Conservation (phyloP, 495 filamentous ascomycete species). For the Stereocaulon alpinum region DNA sequence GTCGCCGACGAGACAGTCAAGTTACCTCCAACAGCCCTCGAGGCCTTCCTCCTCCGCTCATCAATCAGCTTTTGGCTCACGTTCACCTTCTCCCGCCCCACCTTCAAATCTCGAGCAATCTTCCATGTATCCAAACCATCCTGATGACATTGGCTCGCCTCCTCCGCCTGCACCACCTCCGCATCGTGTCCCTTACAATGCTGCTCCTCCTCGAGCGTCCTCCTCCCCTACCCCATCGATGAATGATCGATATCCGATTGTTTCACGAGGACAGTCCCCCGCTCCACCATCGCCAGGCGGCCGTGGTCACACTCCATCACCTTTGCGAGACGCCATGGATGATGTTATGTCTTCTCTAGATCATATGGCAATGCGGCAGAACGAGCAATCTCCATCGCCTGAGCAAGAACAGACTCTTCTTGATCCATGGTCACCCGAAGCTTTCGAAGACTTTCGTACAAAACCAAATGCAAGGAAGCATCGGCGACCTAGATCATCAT, state of each 20-base stretch:
- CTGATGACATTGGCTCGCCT: conserved; percentile 26
- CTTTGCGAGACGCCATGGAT: conserved; percentile 88
- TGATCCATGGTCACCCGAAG: conserved; percentile 87
- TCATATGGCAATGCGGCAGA: conserved; percentile 63
- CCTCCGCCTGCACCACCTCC: conserved; percentile 30
- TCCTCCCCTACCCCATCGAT: conserved; percentile 36
- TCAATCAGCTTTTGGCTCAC: conserved; percentile 9
- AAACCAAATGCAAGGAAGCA: conserved; percentile 25
- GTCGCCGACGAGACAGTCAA: conserved; percentile 14
- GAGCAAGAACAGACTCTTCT: conserved; percentile 39
- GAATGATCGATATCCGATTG: conserved; percentile 39
- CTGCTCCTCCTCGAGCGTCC: conserved; percentile 23
- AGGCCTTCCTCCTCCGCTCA: conserved; percentile 9
- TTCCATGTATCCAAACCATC: conserved; percentile 30
- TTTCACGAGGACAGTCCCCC: conserved; percentile 50
- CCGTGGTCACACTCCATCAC: conserved; percentile 75
- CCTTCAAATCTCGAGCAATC: conserved; percentile 25
- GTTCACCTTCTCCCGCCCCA: conserved; percentile 28
- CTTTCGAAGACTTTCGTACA: conserved; percentile 55
- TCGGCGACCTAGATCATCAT: conserved; percentile 57
- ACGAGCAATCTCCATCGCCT: conserved; percentile 37
- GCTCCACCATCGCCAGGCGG: conserved; percentile 52
- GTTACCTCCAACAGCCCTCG: conserved; percentile 9
- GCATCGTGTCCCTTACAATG: conserved; percentile 27
- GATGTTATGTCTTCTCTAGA: conserved; percentile 95